Evolutionary conservation across 169 alveolate genomes (phyloP), one percentile per base, ranked within the genome.

Genomic region (Plasmodium knowlesi): DNA sequence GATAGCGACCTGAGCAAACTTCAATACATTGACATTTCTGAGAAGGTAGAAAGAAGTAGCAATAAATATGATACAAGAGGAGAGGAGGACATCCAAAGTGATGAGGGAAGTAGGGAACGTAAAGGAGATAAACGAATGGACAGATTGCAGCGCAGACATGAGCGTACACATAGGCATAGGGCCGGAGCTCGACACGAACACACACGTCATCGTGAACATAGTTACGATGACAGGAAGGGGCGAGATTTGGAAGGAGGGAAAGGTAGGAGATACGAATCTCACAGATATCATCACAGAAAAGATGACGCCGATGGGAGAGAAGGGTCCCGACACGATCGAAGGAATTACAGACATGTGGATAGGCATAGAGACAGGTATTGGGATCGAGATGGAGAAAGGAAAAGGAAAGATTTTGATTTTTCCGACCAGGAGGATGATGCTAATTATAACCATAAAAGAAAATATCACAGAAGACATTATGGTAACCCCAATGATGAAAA

Each of bases 1-100:
- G 76, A 67, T 67, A 67, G 76, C 76, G 76, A 67, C n/a, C 76
- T 67, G 16, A 67, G 76, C 28, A 67, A 67, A 67, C 76, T 67
- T 67, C 76, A 67, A 28, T 67, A 67, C 76, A 6, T 67, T 22
- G 76, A 67, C 76, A 3, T 67, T 0, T 67, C 76, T 67, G 76
- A 67, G 30, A 67, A 67, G 30, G n/a, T 28, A 67, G 25, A 28
- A 22, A 19, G 37, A 67, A n/a, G 30, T 67, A 67, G 19, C 30
- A 22, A 67, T 9, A 67, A 67, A 25, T 67, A 67, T 10, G 37
- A 67, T 9, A 25, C 19, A 25, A 25, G 37, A 67, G 76, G 37
- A 22, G 5, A 1, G 14, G 30, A 19, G 30, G 76, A 28, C 12
- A 67, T 34, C 37, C 41, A 67, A 67, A 67, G 37, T 67, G 76